Base-by-base conservation (phyloP, 2,329 filamentous ascomycete species). In the Leptoxyphium fumago region DNA sequence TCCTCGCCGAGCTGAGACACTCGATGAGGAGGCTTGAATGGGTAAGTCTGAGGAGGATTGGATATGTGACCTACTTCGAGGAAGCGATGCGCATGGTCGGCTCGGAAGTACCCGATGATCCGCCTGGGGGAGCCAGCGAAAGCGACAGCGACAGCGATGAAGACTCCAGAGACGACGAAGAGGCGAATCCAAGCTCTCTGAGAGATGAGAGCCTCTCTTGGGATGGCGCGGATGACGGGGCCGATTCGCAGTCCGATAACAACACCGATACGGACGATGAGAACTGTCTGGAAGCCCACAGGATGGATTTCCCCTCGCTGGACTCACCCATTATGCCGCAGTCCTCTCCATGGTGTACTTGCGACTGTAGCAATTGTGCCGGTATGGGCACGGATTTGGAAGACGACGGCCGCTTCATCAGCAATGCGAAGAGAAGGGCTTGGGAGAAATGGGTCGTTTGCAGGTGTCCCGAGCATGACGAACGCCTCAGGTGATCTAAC, bases 41-140 rank as follows among this genome's bases (percentile, higher is more conserved):
- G 68, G 68, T 82, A 28, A 76, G 75, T 50, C 60, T 83, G n/a
- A 65, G 74, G 30, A 64, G 74, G 5, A 75, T 80, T 40, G 73
- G 75, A 32, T 82, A 82, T 52, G 70, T 69, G 2, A 64, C 62
- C 30, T 64, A 72, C 42, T 75, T 74, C 46, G 71, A 77, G 46
- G 64, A 67, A 21, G 61, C 65, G 42, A 63, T 59, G 52, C 61
- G 63, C 13, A 55, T 62, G 2, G 50, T 49, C 2, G 70, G 68
- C 2, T 66, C 67, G 21, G 71, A 73, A 50, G 61, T 74, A 2
- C 66, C 64, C 8, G 68, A 71, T 38, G 67, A 68, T 38, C 61
- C 60, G 14, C 60, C 63, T 1, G 58, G 60, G 0, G 61, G 62
- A 2, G 58, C 56, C 11, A 69, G 65, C 48, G 66, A 69, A 46